phyloP scores from a whole-genome alignment of 2,329 filamentous ascomycete genomes.

The Penicillium janthinellum region DNA sequence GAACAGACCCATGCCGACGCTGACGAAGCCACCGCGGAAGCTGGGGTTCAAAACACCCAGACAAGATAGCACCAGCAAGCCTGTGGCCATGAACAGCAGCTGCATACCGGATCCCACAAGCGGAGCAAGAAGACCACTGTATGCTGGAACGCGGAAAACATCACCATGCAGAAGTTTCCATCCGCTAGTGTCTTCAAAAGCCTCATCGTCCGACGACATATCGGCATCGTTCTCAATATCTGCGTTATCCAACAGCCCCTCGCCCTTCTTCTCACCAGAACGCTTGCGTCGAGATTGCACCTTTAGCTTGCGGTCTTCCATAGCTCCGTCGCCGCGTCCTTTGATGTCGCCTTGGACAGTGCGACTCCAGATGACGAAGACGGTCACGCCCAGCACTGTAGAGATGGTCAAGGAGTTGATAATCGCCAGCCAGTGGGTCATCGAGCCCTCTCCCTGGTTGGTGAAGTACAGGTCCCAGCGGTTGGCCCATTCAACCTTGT shows the following conservation, averaged over 20 bases:
- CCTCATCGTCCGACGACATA: conserved; percentile 68
- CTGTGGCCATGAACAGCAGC: conserved; percentile 76
- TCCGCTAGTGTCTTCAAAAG: conserved; percentile 76
- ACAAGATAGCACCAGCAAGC: conserved; percentile 71
- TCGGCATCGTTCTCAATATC: conserved; percentile 58
- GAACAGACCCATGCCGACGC: conserved; percentile 79
- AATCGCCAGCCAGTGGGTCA: conserved; percentile 86
- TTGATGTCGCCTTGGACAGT: conserved; percentile 80
- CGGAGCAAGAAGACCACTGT: conserved; percentile 74
- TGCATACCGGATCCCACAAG: conserved; percentile 85
- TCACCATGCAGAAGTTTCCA: conserved; percentile 91
- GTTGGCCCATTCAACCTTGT: conserved; percentile 76
- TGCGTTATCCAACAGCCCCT: conserved; percentile 60
- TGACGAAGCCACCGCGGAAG: conserved; percentile 87
- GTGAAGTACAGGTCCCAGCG: conserved; percentile 90
- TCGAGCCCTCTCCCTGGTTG: conserved; percentile 78
- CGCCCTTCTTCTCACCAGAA: conserved; percentile 57
- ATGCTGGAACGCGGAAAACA: conserved; percentile 74
- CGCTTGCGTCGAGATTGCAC: conserved; percentile 34
- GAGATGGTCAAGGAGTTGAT: conserved; percentile 85
- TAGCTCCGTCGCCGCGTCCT: conserved; percentile 64
- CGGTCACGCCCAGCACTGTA: conserved; percentile 73
- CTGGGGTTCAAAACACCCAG: conserved; percentile 80
- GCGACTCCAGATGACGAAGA: conserved; percentile 77
- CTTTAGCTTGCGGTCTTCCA: conserved; percentile 69